These are phyloP conservation scores for Neonectria hederae DNA, from an alignment of 2,329 filamentous ascomycete genomes.

Conservation along the genomic window DNA sequence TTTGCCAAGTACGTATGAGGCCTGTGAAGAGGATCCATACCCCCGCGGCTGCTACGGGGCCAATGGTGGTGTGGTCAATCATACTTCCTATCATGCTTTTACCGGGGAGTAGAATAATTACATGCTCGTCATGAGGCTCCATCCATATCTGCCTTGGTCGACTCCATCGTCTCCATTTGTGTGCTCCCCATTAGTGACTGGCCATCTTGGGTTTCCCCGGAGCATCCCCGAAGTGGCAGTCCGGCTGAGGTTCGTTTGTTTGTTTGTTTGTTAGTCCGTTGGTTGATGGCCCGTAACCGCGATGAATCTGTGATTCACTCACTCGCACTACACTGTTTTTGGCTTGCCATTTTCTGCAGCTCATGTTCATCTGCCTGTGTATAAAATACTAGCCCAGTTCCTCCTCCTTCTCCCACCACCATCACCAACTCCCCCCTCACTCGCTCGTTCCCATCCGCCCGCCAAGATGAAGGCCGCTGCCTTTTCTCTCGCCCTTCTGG, in stretches of 20 bases:
- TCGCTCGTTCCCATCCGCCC: constrained; percentile 16
- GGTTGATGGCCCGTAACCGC: neutral
- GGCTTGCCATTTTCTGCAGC: neutral
- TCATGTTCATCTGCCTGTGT: neutral
- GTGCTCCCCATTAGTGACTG: constrained; percentile 6
- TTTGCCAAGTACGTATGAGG: neutral
- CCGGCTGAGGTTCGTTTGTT: neutral
- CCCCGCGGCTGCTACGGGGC: neutral
- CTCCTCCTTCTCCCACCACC: neutral
- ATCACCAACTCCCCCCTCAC: constrained; percentile 1
- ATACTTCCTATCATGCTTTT: constrained; percentile 22
- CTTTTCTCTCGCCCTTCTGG: constrained; percentile 35
- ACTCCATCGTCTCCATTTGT: constrained; percentile 9
- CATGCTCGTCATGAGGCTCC: neutral
- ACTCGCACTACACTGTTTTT: neutral
- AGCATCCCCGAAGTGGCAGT: neutral
- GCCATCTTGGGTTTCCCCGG: neutral
- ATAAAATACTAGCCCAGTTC: constrained; percentile 7
- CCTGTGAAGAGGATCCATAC: constrained; percentile 1
- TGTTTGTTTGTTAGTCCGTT: neutral
- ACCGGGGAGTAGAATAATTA: neutral
- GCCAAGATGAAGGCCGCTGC: constrained; percentile 39
- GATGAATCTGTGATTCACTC: constrained; percentile 5
- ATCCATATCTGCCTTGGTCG: neutral
- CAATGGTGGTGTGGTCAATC: constrained; percentile 10